A percentile compares a stretch with the other conserved stretches of the same genome.
phyloP scores from a whole-genome alignment of 495 filamentous ascomycete genomes.

The Penicillium arizonense region DNA sequence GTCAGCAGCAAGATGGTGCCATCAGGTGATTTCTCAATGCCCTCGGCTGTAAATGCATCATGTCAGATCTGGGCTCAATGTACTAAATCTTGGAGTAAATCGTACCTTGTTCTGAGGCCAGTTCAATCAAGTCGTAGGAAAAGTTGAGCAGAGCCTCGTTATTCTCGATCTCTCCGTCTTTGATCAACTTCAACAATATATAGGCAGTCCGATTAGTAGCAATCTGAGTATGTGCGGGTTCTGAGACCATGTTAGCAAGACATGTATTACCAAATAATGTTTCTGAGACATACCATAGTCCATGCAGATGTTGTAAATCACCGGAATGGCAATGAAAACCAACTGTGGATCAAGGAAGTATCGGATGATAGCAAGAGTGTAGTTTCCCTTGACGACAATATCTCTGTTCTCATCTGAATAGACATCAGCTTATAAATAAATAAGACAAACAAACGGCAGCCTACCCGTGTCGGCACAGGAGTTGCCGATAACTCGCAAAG shows the following conservation, averaged over 20 bases:
- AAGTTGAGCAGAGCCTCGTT: conserved; percentile 37
- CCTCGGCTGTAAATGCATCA: conserved; percentile 25
- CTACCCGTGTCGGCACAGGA: conserved; percentile 78
- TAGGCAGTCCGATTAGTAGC: conserved; percentile 53
- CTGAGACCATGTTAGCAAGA: conserved; percentile 26
- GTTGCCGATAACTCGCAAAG: conserved; percentile 71
- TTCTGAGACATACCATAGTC: conserved; percentile 58
- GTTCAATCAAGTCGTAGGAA: conserved; percentile 39
- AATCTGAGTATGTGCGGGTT: conserved; percentile 60
- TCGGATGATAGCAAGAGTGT: conserved; percentile 54
- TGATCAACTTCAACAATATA: conserved; percentile 38
- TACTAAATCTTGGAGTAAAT: not conserved
- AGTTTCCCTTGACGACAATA: conserved; percentile 58
- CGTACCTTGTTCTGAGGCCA: conserved; percentile 43
- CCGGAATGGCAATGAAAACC: conserved; percentile 59
- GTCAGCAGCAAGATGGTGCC: conserved; percentile 39
- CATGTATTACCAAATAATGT: not conserved
- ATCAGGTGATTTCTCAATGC: conserved; percentile 38
- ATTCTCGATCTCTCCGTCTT: conserved; percentile 28
- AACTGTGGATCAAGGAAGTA: conserved; percentile 49
- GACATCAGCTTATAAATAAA: conserved; percentile 8
- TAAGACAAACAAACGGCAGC: conserved; percentile 9
- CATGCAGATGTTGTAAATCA: conserved; percentile 71
- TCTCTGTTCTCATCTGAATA: conserved; percentile 67
- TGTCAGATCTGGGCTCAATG: conserved; percentile 2